Conservation (phyloP, 2,329 filamentous ascomycete species). For the Phoma sp. region DNA sequence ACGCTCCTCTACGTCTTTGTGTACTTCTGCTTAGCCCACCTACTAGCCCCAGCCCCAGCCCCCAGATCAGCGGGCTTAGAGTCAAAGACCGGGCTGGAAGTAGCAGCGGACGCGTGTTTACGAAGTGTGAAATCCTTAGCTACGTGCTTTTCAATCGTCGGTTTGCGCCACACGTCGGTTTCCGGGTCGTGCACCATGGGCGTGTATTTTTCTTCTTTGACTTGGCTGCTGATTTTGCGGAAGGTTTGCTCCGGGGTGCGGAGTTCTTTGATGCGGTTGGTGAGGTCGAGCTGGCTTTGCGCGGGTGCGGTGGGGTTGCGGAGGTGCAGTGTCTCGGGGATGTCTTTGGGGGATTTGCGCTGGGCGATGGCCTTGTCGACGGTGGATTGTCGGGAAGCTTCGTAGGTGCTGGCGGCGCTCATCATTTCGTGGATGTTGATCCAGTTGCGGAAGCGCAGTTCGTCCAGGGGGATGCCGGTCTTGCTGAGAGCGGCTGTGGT, state of each 20-base stretch:
- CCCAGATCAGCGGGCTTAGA: neutral
- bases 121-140: neutral
- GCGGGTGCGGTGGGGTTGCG: neutral
- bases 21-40: too few species aligned
- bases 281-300: neutral
- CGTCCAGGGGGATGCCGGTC: slow-evolving; percentile 52
- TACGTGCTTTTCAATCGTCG: slow-evolving; percentile 13
- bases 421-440: slow-evolving; percentile 55
- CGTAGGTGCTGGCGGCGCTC: slow-evolving; percentile 40
- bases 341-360: slow-evolving; percentile 5
- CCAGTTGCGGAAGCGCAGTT: slow-evolving; percentile 60
- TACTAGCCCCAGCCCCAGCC: too few species aligned
- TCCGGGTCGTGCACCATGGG: neutral
- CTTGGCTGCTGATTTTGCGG: slow-evolving; percentile 5
- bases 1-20: neutral
- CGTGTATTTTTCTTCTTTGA: neutral
- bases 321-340: neutral
- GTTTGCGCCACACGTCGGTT: neutral
- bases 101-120: neutral
- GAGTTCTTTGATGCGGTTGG: neutral
- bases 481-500: slow-evolving; percentile 27
- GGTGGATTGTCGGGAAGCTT: slow-evolving; percentile 11
- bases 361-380: slow-evolving; percentile 21
- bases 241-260: slow-evolving; percentile 4
- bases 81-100: neutral